phyloP scores from a whole-genome alignment of 2,329 filamentous ascomycete species.

The Monilinia fructicola region DNA sequence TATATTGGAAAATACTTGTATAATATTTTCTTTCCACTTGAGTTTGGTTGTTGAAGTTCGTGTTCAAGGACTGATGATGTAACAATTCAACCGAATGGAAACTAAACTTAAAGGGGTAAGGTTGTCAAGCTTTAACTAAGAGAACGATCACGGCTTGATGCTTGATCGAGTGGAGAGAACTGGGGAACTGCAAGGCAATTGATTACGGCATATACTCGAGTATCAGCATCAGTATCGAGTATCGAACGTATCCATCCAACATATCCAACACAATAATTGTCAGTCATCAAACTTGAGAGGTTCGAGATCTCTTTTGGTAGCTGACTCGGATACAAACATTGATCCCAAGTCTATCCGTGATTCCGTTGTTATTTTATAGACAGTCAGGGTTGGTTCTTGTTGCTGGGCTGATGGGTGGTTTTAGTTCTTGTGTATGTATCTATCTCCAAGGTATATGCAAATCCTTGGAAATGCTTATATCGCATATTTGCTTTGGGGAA shows the following conservation, averaged over 20 bases:
- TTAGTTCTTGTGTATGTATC: no score
- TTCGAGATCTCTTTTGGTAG: neutral
- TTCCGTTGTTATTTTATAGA: neutral
- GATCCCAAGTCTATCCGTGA: neutral
- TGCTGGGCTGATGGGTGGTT: slow-evolving; percentile 6
- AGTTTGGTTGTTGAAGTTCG: no score
- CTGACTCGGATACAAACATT: neutral
- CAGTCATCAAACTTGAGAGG: neutral
- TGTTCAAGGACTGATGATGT: no score
- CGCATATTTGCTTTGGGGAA: neutral
- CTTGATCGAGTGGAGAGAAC: no score
- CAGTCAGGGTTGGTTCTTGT: neutral
- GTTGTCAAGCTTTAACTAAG: neutral
- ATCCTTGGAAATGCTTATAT: neutral
- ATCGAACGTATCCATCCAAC: no score
- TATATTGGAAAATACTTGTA: no score
- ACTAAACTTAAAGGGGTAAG: neutral
- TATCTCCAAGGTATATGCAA: no score
- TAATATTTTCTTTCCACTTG: no score
- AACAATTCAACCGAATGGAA: neutral
- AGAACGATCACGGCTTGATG: no score
- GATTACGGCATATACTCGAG: neutral
- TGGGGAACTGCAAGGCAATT: slow-evolving; percentile 4
- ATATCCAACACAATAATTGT: neutral
- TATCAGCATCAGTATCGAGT: no score